Conservation (phyloP, 1,284 basidiomycete species). For the Caloboletus firmus region DNA sequence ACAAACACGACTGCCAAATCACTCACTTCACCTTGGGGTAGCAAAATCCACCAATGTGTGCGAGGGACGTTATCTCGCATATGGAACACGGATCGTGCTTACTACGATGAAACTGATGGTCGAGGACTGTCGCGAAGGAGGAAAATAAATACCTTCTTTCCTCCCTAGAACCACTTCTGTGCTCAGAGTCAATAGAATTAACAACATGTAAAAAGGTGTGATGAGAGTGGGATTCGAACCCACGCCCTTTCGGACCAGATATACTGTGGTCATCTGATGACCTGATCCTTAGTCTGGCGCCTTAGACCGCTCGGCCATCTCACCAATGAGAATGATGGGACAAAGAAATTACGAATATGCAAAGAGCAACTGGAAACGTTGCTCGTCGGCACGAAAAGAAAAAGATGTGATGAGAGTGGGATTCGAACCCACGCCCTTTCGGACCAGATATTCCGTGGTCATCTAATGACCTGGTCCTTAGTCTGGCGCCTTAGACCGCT, state of each 20-base stretch:
- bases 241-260: conserved; percentile 64
- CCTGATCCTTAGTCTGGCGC: conserved; percentile 64
- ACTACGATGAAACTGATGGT: background rate
- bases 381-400: too few relatives aligned
- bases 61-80: background rate
- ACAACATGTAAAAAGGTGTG: background rate
- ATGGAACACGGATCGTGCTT: background rate
- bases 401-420: conserved; percentile 48
- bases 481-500: conserved; percentile 73
- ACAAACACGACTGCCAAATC: too few relatives aligned
- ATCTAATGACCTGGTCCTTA: conserved; percentile 49
- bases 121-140: background rate
- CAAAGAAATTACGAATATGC: too few relatives aligned
- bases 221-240: conserved; percentile 58
- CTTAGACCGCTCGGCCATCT: conserved; percentile 56
- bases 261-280: conserved; percentile 35
- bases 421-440: conserved; percentile 71
- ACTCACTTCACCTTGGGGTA: too few relatives aligned
- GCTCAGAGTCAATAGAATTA: background rate
- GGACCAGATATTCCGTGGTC: conserved; percentile 47
- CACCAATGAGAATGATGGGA: conserved; percentile 2
- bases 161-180: too few relatives aligned
- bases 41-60: too few relatives aligned
- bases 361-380: too few relatives aligned
- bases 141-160: background rate